Evolutionary conservation across 2,329 filamentous ascomycete species (phyloP), one percentile per base, ranked within the genome.

Genomic region (Aspergillus uvarum): DNA sequence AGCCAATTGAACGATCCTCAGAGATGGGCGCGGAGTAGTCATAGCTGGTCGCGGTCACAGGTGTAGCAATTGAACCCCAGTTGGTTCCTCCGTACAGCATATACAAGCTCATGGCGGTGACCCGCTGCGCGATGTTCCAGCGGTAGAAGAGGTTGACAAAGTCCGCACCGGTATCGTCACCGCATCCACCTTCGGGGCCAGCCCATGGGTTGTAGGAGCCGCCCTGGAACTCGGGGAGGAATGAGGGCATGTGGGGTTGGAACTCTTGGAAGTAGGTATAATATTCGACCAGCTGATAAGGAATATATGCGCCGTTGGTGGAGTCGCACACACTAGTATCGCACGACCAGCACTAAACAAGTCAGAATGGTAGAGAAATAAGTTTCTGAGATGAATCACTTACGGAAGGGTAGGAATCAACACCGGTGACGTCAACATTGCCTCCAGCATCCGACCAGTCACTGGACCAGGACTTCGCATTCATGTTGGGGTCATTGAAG

Each of bases 61-160:
- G 84, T 4, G 81, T 80, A 12, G 84, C 82, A 31, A 86, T 74
- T 51, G 81, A 82, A 5, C 85, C 86, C 85, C 85, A 88, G 62
- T 84, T 87, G 0, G 86, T 88, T 2, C 86, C 86, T 4, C 86
- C 86, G 55, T 82, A 89, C 54, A 86, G 74, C 85, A 89, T 88
- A 68, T 89, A 89, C 2, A 89, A 71, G 31, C 81, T 86, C 57
- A 87, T 80, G 0, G 83, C 84, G 0, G 84, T 85, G 3, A 87
- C 80, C 0, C 83, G 78, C 65, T 88, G 83, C 26, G 80, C 83
- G 26, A 88, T 82, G 56, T 87, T 81, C 67, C 87, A 82, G 11
- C 85, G 79, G 69, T 89, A 89, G 73, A 86, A 88, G 4, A 89
- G 70, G 59, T 88, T 87, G 1, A 83, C 85, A 64, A 86, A 89